Evolutionary conservation across 495 filamentous ascomycete species (phyloP).

Genomic region (Trichocladium uniseriatum): DNA sequence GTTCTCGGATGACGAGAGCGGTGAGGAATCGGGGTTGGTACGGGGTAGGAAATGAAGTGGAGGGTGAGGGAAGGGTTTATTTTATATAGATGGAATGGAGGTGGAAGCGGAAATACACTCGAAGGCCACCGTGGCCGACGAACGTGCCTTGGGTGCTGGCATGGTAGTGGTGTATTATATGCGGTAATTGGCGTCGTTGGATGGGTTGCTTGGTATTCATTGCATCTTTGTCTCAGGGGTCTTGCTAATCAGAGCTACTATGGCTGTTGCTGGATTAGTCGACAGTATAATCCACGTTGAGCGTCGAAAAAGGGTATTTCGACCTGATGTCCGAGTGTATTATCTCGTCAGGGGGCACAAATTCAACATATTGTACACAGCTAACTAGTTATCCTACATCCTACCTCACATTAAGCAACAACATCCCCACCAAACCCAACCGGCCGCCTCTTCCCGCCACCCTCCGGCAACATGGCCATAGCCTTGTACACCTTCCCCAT

Average conservation of each 20-base stretch:
- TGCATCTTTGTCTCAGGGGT: not conserved
- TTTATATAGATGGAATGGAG: not conserved
- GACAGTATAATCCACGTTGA: too few relatives aligned
- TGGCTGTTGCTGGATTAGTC: too few relatives aligned
- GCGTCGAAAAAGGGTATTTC: too few relatives aligned
- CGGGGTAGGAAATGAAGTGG: conserved; percentile 27
- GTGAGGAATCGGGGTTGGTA: conserved; percentile 26
- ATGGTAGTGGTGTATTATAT: not conserved
- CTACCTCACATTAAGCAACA: not conserved
- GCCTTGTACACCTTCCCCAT: conserved; percentile 96
- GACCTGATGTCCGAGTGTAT: too few relatives aligned
- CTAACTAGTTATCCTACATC: not conserved
- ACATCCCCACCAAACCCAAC: conserved; percentile 89
- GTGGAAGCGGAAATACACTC: too few relatives aligned
- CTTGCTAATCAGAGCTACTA: not conserved
- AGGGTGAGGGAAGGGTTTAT: not conserved
- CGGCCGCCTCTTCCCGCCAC: conserved; percentile 59
- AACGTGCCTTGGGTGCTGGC: too few relatives aligned
- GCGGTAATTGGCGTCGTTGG: conserved; percentile 1
- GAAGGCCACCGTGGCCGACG: too few relatives aligned
- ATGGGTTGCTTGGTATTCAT: not conserved
- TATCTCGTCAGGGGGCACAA: too few relatives aligned
- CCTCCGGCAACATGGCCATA: conserved; percentile 80
- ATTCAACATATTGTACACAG: too few relatives aligned
- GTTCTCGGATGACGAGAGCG: conserved; percentile 35